Evolutionary conservation across 306 rosid species (phyloP), one percentile per base, ranked within the genome.

Genomic region (Gleditsia sinensis): DNA sequence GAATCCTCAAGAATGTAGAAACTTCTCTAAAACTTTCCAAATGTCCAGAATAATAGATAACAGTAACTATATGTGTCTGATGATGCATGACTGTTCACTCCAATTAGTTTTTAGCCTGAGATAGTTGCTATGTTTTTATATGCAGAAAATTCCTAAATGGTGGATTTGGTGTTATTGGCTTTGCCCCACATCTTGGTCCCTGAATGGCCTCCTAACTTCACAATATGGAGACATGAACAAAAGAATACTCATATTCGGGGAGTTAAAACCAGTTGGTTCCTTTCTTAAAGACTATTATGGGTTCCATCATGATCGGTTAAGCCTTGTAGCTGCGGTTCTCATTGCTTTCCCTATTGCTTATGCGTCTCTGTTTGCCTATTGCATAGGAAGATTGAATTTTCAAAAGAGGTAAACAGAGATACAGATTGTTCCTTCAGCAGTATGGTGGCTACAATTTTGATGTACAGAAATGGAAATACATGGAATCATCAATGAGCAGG

Each of bases 91-190:
- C 43, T 30, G 53, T 23, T 21, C 55, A 23, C 9, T 27, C 11
- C 24, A 21, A 36, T 45, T 57, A 56, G 37, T 20, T 28, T 76
- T 19, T 60, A 51, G 56, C 57, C 45, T 69, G 53, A 67, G 60
- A 71, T 59, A 28, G 27, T 57, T 48, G 50, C 61, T 33, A 32
- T 37, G 46, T 50, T 63, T 30, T 36, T 24, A 40, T 63, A 24
- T 80, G 88, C 92, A 91, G 97, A 88, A 85, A 91, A 88, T 91
- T 84, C 97, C 97, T 11, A 91, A 91, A 76, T 91, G 94, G 92
- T 91, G 97, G 97, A 37, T 85, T 34, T 91, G 94, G 97, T 82
- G 88, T 80, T 91, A 87, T 70, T 87, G 92, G 96, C 84, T 90
- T 55, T 83, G 86, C 23, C 92, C 96, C 17, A 87, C 92, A 80